Conservation (phyloP, 164 flowering plant species). For the Vitis riparia region DNA sequence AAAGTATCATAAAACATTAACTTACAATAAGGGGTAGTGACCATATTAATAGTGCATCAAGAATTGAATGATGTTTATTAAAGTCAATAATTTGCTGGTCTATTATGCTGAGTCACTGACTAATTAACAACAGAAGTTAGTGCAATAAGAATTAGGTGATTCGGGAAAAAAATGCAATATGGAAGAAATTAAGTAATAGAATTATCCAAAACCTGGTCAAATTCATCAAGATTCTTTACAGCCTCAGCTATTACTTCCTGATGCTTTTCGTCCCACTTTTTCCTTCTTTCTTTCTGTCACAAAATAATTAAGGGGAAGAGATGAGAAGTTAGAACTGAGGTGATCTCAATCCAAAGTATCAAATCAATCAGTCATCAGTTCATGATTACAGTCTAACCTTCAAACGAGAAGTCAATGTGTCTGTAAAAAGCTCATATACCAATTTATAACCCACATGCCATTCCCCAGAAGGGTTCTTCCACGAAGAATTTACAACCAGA, state of each 20-base stretch:
- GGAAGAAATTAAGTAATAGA: neutral
- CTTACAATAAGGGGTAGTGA: neutral
- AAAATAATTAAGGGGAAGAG: constrained; percentile 1
- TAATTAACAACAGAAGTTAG: too few species aligned
- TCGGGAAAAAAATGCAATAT: neutral
- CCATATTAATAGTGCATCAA: neutral
- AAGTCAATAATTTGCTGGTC: neutral
- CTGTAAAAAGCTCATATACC: constrained; percentile 86
- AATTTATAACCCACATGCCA: constrained; percentile 94
- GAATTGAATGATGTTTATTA: neutral
- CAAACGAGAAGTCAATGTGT: constrained; percentile 73
- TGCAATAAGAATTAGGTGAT: too few species aligned
- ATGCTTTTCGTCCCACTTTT: constrained; percentile 89
- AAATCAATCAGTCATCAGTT: neutral
- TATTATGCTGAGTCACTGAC: too few species aligned
- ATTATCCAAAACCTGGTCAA: constrained; percentile 64
- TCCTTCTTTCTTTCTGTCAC: constrained; percentile 78
- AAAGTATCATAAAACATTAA: constrained; percentile 1
- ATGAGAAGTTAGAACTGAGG: neutral
- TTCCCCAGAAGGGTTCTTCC: constrained; percentile 93
- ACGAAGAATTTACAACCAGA: constrained; percentile 64
- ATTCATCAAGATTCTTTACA: constrained; percentile 71
- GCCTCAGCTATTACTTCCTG: constrained; percentile 91
- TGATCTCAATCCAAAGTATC: neutral
- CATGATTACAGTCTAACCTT: constrained; percentile 45